Evolutionary conservation across 2,329 filamentous ascomycete species (phyloP).

Genomic region (Rhynchosporium graminicola): DNA sequence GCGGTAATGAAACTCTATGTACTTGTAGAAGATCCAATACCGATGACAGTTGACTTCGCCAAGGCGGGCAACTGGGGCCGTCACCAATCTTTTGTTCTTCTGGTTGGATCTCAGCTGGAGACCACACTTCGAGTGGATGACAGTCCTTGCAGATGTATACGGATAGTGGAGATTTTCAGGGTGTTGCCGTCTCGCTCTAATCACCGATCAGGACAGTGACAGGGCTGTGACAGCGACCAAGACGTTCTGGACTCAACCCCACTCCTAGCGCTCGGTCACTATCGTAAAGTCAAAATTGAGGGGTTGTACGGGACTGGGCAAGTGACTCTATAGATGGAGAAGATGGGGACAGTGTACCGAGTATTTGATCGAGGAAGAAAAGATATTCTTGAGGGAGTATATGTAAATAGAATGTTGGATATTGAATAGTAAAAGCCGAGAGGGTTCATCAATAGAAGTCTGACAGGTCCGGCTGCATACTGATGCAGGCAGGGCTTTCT

Average conservation of each 20-base stretch:
- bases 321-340: not conserved
- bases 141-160: not conserved
- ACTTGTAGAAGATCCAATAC: not conserved
- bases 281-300: not conserved
- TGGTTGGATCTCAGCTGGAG: slow-evolving; percentile 7
- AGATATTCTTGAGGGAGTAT: not conserved
- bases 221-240: not conserved
- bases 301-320: not conserved
- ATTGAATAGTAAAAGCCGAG: too few species aligned
- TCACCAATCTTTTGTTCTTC: slow-evolving; percentile 1
- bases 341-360: not conserved
- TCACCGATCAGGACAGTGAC: slow-evolving; percentile 4
- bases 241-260: slow-evolving; percentile 3
- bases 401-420: not conserved
- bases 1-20: not conserved
- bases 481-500: not conserved
- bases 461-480: slow-evolving; percentile 9
- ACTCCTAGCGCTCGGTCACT: slow-evolving; percentile 5
- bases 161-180: not conserved
- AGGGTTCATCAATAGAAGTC: not conserved
- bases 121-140: slow-evolving; percentile 4
- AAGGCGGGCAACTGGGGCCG: slow-evolving; percentile 3
- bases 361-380: not conserved
- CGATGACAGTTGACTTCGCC: slow-evolving; percentile 9
- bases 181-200: slow-evolving; percentile 8